Evolutionary conservation across 305 asterid genomes (phyloP), one percentile per base, ranked within the genome.

Genomic region (Andrographis paniculata): DNA sequence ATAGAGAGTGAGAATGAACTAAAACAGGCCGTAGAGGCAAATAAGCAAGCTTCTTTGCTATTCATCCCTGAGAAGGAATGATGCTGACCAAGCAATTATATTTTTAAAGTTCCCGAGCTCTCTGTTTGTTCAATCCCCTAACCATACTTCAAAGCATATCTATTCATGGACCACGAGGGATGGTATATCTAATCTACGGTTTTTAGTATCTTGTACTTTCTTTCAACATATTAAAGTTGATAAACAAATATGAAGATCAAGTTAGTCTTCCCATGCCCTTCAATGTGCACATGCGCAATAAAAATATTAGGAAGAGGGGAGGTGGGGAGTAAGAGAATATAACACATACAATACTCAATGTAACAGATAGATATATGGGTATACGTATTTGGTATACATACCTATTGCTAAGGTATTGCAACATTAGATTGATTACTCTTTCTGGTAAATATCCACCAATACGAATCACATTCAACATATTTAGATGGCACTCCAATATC

Each of bases 381-480:
- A n/a, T n/a, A n/a, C n/a, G n/a, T n/a, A n/a, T n/a, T 33, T 21
- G 51, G 22, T 15, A 44, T 39, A 71, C 84, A 45, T 61, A 92
- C 99, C 99, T 92, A 69, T 73, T 78, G 73, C 85, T 76, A 42
- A 92, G 63, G 77, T 92, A 92, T 65, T 92, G 99, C 74, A 92
- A 75, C 40, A 92, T 80, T 61, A 87, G 95, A 66, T 92, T 92
- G 68, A 75, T 80, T 53, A 92, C 99, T 65, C 99, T 75, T 62
- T 92, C 99, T 0, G 99, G 97, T 50, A 92, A 71, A 73, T 92
- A 92, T 58, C 94, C 97, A 64, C 94, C 95, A 52, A 72, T 67
- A 19, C 95, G 94, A 45, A 92, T 65, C 59, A 74, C 82, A 73
- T 79, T 84, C 72, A 92, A 68, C 71, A 92, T 66, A 73, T 80